Evolutionary conservation across 495 filamentous ascomycete genomes (phyloP).

Genomic region (Xylaria acuta): DNA sequence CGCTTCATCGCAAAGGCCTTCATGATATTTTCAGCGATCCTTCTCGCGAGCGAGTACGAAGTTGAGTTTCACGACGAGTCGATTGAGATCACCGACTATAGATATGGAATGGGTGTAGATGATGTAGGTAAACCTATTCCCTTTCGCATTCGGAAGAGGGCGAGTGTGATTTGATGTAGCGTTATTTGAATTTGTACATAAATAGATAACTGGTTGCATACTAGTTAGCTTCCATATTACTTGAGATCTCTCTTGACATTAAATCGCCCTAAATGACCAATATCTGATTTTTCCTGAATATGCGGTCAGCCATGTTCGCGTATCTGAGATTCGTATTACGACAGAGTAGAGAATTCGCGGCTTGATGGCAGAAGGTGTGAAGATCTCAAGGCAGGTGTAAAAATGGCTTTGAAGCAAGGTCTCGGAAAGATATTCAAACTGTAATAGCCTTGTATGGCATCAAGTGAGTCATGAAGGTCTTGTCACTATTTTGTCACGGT

Average conservation of each 20-base stretch:
- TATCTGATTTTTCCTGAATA: not conserved
- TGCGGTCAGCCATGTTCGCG: not conserved
- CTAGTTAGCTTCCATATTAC: not conserved
- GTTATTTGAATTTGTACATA: constrained; percentile 5
- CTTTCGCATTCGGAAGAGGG: constrained; percentile 21
- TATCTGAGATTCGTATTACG: not conserved
- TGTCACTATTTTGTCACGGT: too few species aligned
- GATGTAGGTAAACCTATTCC: constrained; percentile 23
- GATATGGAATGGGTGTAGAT: constrained; percentile 26
- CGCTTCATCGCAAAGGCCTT: constrained; percentile 24
- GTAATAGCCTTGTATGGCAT: too few species aligned
- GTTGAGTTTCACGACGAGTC: constrained; percentile 5
- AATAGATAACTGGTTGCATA: constrained; percentile 16
- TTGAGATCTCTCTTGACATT: too few species aligned
- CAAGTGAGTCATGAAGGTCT: too few species aligned
- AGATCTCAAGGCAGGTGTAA: too few species aligned
- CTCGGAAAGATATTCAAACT: too few species aligned
- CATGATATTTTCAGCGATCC: constrained; percentile 9
- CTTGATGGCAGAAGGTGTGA: too few species aligned
- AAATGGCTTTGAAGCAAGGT: too few species aligned
- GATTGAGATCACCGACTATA: not conserved
- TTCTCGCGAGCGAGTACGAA: constrained; percentile 18
- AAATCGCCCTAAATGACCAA: not conserved
- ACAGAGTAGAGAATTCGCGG: too few species aligned
- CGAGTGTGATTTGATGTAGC: not conserved